phyloP scores from a whole-genome alignment of 1,139 yeast species.

The Lodderomyces pseudojiufengensis region DNA sequence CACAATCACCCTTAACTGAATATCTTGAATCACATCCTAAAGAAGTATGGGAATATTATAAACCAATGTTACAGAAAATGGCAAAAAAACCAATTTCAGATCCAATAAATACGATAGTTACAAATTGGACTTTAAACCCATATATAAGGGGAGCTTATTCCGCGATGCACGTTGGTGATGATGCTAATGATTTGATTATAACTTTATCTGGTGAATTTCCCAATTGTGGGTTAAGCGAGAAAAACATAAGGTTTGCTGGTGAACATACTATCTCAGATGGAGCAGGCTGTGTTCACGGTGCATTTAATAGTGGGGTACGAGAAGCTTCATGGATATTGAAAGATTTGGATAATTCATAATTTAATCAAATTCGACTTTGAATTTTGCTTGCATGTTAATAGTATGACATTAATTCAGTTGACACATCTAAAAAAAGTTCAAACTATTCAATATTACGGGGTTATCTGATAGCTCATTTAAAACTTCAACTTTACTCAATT shows the following conservation, averaged over 20 bases:
- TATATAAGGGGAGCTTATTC: conserved; percentile 73
- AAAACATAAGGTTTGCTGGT: conserved; percentile 71
- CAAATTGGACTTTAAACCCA: conserved; percentile 71
- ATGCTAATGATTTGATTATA: conserved; percentile 57
- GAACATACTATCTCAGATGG: conserved; percentile 78
- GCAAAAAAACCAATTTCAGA: conserved; percentile 24
- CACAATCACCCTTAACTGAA: conserved; percentile 69
- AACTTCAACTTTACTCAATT: too few species aligned
- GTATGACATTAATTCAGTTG: too few species aligned
- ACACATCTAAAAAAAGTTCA: too few species aligned
- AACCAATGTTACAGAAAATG: conserved; percentile 32
- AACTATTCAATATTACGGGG: too few species aligned
- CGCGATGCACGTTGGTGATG: conserved; percentile 65
- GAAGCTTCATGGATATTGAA: conserved; percentile 54
- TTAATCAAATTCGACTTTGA: too few species aligned
- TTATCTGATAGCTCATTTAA: too few species aligned
- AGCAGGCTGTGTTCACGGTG: conserved; percentile 83
- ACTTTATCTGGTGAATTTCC: conserved; percentile 44
- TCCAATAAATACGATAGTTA: conserved; percentile 52
- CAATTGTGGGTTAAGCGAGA: conserved; percentile 47
- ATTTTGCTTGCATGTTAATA: too few species aligned
- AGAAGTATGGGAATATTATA: conserved; percentile 38
- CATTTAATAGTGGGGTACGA: conserved; percentile 66
- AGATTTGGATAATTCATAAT: conserved; percentile 8
- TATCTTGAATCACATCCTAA: conserved; percentile 35